A percentile compares a stretch with the other conserved stretches of the same genome.
Evolutionary conservation across 2,329 filamentous ascomycete species (phyloP).

Genomic region (Huntiella bhutanensis): DNA sequence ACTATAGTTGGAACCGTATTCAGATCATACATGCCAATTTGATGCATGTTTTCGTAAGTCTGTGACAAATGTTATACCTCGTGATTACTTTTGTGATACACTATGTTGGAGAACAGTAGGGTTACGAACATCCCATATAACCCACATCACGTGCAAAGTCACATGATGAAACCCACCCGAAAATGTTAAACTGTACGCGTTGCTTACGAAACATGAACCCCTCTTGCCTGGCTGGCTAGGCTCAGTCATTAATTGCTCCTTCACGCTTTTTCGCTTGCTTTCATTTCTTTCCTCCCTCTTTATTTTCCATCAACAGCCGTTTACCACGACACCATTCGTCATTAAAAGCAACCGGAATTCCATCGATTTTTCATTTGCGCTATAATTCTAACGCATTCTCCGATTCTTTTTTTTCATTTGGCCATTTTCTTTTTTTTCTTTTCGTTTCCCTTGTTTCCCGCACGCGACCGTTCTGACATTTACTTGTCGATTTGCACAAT

Average conservation of each 20-base stretch:
- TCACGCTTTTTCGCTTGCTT: background rate
- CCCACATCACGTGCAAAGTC: background rate
- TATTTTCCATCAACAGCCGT: background rate
- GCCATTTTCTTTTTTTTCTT: background rate
- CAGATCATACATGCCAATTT: no score
- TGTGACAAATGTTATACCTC: no score
- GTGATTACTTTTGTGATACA: no score
- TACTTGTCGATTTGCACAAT: no score
- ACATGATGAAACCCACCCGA: background rate
- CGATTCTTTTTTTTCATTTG: background rate
- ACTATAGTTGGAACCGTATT: no score
- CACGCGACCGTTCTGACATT: no score
- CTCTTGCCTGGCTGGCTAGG: background rate
- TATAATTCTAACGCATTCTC: background rate
- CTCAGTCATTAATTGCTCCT: background rate
- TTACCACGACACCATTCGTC: background rate
- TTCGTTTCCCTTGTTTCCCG: no score
- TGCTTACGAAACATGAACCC: background rate
- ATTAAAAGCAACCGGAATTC: background rate
- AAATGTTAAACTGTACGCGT: background rate
- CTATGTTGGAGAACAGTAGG: no score
- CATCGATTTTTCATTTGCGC: background rate
- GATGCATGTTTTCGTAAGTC: no score
- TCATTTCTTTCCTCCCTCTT: conserved; percentile 4
- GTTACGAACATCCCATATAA: no score